A percentile compares a stretch with the other conserved stretches of the same genome.
These are phyloP conservation scores for Saccharomyces hybrid DNA, from an alignment of 1,139 yeast species.

Conservation along the genomic window DNA sequence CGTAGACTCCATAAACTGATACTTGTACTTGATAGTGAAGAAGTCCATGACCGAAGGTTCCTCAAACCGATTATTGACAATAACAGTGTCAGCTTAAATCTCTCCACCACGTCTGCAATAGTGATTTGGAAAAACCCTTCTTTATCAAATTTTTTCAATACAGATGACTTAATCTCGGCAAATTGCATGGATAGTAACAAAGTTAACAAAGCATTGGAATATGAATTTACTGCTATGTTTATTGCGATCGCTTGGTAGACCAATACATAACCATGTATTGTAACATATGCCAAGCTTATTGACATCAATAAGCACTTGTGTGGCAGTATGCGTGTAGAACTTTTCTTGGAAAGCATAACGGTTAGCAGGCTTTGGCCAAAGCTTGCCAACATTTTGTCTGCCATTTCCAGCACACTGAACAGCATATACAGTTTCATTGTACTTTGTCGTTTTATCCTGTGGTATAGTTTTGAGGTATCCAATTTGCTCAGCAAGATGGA, in stretches of 20 bases:
- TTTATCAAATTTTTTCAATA: conserved; percentile 79
- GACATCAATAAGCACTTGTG: conserved; percentile 31
- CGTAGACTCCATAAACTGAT: conserved; percentile 34
- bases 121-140: conserved; percentile 86
- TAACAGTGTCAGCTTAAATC: conserved; percentile 74
- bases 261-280: conserved; percentile 63
- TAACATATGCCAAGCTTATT: conserved; percentile 41
- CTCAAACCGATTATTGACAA: conserved; percentile 71
- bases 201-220: conserved; percentile 82
- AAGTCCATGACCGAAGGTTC: conserved; percentile 41
- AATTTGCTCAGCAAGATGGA: conserved; percentile 39
- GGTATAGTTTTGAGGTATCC: conserved; percentile 82
- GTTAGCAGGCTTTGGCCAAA: conserved; percentile 72
- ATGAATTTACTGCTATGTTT: conserved; percentile 92
- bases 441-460: conserved; percentile 84
- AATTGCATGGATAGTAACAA: conserved; percentile 81
- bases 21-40: conserved; percentile 7
- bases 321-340: conserved; percentile 4
- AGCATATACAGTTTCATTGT: conserved; percentile 87
- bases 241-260: conserved; percentile 82
- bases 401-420: conserved; percentile 86
- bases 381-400: conserved; percentile 77
- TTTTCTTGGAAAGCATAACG: conserved; percentile 14
- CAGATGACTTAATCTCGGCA: conserved; percentile 82
- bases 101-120: conserved; percentile 81